Conservation (phyloP, 148 eudicot species). For the Rhododendron henanense region DNA sequence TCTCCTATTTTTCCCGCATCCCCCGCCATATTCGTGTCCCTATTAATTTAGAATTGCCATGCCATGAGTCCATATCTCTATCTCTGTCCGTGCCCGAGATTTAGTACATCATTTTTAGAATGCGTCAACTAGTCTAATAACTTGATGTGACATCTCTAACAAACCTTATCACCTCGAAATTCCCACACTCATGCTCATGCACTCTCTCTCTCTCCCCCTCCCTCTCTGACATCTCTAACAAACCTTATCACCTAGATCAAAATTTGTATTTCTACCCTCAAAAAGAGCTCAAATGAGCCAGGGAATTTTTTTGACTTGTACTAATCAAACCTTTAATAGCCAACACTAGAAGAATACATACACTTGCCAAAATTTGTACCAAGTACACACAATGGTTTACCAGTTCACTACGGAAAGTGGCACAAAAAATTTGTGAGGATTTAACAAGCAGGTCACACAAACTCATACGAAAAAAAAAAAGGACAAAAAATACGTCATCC, state of each 20-base stretch:
- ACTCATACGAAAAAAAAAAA: neutral
- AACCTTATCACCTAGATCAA: neutral
- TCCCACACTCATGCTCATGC: neutral
- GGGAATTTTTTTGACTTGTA: neutral
- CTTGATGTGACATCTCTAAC: neutral
- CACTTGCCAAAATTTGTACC: neutral
- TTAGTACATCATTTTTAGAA: neutral
- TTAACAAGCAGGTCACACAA: neutral
- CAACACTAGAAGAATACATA: neutral
- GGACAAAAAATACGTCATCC: neutral
- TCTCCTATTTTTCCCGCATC: no score
- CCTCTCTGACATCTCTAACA: no score
- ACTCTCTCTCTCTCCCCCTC: no score
- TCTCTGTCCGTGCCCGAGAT: neutral
- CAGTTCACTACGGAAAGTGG: neutral
- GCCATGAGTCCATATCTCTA: neutral
- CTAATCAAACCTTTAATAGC: neutral
- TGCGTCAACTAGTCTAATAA: neutral
- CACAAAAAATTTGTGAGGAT: neutral
- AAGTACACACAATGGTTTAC: neutral
- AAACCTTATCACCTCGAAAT: neutral
- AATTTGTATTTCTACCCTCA: neutral
- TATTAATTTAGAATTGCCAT: no score
- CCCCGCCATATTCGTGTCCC: no score
- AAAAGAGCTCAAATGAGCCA: neutral